phyloP scores from a whole-genome alignment of 768 basidiomycete species.

The Cantharellus cinnabarinus region DNA sequence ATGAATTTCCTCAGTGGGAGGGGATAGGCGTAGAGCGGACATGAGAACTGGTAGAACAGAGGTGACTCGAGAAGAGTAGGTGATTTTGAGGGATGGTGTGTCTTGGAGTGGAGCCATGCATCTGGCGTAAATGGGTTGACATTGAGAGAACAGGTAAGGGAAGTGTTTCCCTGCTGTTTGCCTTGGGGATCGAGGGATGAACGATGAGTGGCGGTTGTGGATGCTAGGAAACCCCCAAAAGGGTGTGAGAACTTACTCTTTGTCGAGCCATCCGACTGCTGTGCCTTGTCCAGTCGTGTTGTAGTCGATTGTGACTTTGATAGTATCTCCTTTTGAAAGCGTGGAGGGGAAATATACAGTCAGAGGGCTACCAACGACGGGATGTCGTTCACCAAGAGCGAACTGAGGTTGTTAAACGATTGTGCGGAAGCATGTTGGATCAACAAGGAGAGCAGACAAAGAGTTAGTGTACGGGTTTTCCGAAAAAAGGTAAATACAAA shows the following conservation, averaged over 20 bases:
- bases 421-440: neutral
- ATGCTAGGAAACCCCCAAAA: neutral
- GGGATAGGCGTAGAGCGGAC: conserved; percentile 66
- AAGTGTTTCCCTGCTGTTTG: conserved; percentile 73
- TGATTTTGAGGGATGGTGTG: conserved; percentile 10
- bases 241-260: conserved; percentile 28
- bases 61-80: conserved; percentile 60
- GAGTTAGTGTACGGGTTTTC: neutral
- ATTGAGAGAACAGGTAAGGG: conserved; percentile 82
- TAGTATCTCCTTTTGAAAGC: conserved; percentile 23
- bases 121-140: conserved; percentile 78
- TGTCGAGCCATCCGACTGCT: conserved; percentile 75
- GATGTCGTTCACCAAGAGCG: conserved; percentile 33
- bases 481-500: conserved; percentile 15
- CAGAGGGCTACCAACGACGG: conserved; percentile 54
- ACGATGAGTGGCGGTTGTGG: conserved; percentile 8
- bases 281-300: conserved; percentile 51
- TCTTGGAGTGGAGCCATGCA: conserved; percentile 63
- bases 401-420: conserved; percentile 20
- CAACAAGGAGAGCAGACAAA: neutral
- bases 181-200: conserved; percentile 11
- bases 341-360: conserved; percentile 12
- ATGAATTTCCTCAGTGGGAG: conserved; percentile 42
- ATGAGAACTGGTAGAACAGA: conserved; percentile 69
- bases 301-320: conserved; percentile 37